Evolutionary conservation across 495 filamentous ascomycete genomes (phyloP), one percentile per base, ranked within the genome.

Genomic region (Aspergillus cavernicola): DNA sequence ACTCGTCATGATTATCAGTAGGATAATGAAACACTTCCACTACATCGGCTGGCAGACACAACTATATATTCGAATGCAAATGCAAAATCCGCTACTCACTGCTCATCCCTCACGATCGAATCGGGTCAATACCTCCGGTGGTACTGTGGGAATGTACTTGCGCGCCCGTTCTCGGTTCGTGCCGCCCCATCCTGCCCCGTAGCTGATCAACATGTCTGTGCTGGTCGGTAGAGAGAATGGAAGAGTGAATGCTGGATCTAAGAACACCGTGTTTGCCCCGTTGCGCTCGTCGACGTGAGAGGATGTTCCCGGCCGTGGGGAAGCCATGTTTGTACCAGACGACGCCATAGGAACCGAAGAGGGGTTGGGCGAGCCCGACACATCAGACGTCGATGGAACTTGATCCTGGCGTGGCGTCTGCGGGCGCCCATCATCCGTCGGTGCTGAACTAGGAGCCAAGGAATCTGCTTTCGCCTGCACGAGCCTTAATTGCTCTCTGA

Each of bases 121-220:
- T 70, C 88, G 95, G 41, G 85, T 86, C 24, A 99, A 71, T 59
- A 96, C 96, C 68, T 99, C 93, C 2, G 92, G 85, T 20, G 95
- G 91, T 22, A 97, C 90, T 0, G 87, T 96, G 4, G 93, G 93
- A n/a, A 95, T 92, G 62, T 97, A 99, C 69, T 95, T 96, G 51
- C 89, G 78, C 65, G 93, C 93, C 38, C 90, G 78, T 66, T 99
- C 93, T 46, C 85, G 79, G 67, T 99, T 96, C 23, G 92, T 77
- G 0, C 93, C 93, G 4, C 93, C 93, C 57, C 96, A 90, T 11
- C 93, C 93, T 23, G 95, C 92, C 8, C 93, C 93, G 61, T 93
- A 99, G 57, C 83, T 91, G 32, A 99, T 79, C 55, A 96, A 77
- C 93, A 99, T 97, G 66, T 97, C 93, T 13, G 92, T 96, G 53